Conservation (phyloP, 495 filamentous ascomycete species). For the Tuber melanosporum region DNA sequence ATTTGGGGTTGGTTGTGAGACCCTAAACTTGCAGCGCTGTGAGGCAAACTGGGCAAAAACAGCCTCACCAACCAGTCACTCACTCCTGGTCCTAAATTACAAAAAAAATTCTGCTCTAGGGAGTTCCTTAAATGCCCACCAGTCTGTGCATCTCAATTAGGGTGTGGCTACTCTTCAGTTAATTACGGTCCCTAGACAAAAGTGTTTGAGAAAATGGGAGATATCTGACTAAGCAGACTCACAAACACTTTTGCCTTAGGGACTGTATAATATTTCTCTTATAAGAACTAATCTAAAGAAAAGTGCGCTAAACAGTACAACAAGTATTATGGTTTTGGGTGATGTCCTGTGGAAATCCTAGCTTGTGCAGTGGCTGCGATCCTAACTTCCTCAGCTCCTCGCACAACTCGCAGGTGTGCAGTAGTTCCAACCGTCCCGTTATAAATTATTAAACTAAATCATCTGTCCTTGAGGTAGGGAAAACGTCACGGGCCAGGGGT, state of each 20-base stretch:
- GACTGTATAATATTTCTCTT: neutral
- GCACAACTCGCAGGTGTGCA: neutral
- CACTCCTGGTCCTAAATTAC: neutral
- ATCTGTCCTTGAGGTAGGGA: neutral
- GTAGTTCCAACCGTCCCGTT: neutral
- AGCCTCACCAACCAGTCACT: neutral
- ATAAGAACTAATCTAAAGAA: neutral
- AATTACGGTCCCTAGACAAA: neutral
- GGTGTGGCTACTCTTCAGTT: neutral
- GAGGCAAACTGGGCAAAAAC: neutral
- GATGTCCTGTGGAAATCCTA: neutral
- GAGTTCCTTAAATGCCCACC: neutral
- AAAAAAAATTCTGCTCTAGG: neutral
- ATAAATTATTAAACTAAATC: neutral
- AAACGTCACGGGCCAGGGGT: neutral
- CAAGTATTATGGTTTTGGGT: neutral
- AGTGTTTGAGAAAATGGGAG: no score
- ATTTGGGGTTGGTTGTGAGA: neutral
- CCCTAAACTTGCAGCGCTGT: neutral
- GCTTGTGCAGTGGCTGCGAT: no score
- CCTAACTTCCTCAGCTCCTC: neutral
- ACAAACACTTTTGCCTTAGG: no score
- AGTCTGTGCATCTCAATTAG: neutral
- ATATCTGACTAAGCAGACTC: no score
- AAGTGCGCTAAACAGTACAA: neutral